Conservation (phyloP, 139 green algal genomes). For the Astrephomene gubernaculifera region DNA sequence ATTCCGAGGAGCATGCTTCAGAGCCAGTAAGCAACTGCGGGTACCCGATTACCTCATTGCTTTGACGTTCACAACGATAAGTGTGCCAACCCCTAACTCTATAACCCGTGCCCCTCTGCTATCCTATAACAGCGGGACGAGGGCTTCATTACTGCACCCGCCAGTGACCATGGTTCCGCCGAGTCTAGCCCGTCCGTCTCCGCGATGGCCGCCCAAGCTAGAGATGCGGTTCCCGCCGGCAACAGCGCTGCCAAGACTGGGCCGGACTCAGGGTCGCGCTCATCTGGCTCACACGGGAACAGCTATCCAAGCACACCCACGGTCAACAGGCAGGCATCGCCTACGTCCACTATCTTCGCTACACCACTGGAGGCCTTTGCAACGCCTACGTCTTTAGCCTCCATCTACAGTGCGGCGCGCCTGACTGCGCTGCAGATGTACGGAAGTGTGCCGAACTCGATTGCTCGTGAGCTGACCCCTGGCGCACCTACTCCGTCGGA, state of each 20-base stretch:
- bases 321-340: neutral
- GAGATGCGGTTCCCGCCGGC: neutral
- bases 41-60: too few relatives aligned
- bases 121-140: too few relatives aligned
- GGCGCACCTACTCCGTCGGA: neutral
- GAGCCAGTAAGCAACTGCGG: too few relatives aligned
- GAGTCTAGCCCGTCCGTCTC: too few relatives aligned
- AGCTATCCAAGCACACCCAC: slow-evolving; percentile 38
- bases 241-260: neutral
- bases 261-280: neutral
- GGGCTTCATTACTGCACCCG: too few relatives aligned
- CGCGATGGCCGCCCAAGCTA: too few relatives aligned
- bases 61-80: too few relatives aligned
- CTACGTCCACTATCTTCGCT: neutral
- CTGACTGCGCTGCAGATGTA: neutral
- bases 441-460: neutral
- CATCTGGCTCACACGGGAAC: neutral
- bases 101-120: too few relatives aligned
- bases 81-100: too few relatives aligned
- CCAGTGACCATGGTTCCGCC: too few relatives aligned
- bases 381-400: slow-evolving; percentile 1
- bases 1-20: too few relatives aligned
- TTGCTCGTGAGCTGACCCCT: neutral
- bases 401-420: neutral
- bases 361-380: slow-evolving; percentile 34